Evolutionary conservation across 768 basidiomycete genomes (phyloP).

Genomic region (Leucocoprinus sp.): DNA sequence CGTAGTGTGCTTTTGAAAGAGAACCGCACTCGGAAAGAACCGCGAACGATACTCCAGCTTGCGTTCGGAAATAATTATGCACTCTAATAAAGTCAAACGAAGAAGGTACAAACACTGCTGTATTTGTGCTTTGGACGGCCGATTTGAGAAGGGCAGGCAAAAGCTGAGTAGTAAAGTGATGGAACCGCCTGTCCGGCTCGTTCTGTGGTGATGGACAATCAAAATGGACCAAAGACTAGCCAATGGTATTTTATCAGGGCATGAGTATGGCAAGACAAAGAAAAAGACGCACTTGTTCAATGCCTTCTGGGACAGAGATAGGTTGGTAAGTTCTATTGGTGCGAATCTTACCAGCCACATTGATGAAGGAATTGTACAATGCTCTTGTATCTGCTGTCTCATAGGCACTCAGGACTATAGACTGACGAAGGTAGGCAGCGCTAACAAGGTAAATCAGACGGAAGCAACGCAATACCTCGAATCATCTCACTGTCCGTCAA

Average conservation of each 20-base stretch:
- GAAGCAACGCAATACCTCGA: neutral
- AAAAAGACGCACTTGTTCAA: conserved; percentile 57
- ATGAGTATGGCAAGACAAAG: neutral
- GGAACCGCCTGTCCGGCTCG: conserved; percentile 83
- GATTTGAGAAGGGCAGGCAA: conserved; percentile 82
- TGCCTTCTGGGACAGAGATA: conserved; percentile 71
- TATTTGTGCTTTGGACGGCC: conserved; percentile 86
- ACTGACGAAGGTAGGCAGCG: conserved; percentile 81
- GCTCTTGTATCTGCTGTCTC: conserved; percentile 85
- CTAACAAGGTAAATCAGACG: conserved; percentile 29
- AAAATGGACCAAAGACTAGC: conserved; percentile 65
- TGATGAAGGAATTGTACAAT: conserved; percentile 74
- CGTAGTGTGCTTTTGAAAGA: neutral
- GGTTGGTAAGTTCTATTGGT: conserved; percentile 64
- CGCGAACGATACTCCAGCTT: conserved; percentile 59
- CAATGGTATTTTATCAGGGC: neutral
- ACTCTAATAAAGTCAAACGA: conserved; percentile 96
- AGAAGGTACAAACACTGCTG: conserved; percentile 84
- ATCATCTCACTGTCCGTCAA: conserved; percentile 72
- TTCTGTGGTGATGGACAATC: conserved; percentile 63
- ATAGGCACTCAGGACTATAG: conserved; percentile 77
- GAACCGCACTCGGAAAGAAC: conserved; percentile 80
- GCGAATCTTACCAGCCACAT: conserved; percentile 78
- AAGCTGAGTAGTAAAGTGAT: conserved; percentile 83
- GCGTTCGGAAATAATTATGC: conserved; percentile 77